Conservation (phyloP, 169 alveolate genomes). For the Eimeria falciformis region DNA sequence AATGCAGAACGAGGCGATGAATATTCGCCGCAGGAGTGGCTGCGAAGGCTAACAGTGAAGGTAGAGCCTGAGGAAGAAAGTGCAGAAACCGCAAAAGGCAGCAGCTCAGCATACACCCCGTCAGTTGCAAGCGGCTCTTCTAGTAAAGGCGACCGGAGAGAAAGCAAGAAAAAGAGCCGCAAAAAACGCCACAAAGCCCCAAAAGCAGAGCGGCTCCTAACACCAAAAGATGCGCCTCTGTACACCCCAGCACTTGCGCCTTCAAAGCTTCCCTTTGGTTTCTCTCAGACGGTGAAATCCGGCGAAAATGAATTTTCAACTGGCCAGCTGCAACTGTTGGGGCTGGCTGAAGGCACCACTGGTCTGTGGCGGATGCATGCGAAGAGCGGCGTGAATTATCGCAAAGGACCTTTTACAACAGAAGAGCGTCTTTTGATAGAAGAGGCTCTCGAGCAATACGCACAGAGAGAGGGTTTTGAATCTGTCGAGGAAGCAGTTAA, state of each 20-base stretch:
- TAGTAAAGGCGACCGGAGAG: not conserved
- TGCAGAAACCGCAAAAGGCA: not conserved
- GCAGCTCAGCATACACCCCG: not conserved
- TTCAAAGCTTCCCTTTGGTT: conserved; percentile 9
- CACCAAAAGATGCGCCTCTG: conserved; percentile 13
- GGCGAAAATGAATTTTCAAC: not conserved
- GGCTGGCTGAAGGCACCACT: not conserved
- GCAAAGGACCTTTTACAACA: conserved; percentile 18
- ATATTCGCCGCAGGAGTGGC: conserved; percentile 28
- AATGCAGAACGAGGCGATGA: not conserved
- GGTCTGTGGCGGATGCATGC: conserved; percentile 58
- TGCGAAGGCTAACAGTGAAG: conserved; percentile 3
- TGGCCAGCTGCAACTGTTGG: conserved; percentile 9
- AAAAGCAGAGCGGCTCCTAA: conserved; percentile 5
- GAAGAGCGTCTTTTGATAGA: not conserved
- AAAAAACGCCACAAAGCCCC: not conserved
- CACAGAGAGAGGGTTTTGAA: not conserved
- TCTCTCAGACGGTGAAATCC: not conserved
- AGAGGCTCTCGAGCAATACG: conserved; percentile 26
- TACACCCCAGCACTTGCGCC: conserved; percentile 14
- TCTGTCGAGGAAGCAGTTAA: conserved; percentile 12
- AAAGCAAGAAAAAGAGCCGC: not conserved
- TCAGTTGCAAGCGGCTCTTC: not conserved
- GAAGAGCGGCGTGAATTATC: conserved; percentile 20
- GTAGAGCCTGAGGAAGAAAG: not conserved